Base-by-base conservation (phyloP, 2,329 filamentous ascomycete genomes). In the Botrytis tulipae region DNA sequence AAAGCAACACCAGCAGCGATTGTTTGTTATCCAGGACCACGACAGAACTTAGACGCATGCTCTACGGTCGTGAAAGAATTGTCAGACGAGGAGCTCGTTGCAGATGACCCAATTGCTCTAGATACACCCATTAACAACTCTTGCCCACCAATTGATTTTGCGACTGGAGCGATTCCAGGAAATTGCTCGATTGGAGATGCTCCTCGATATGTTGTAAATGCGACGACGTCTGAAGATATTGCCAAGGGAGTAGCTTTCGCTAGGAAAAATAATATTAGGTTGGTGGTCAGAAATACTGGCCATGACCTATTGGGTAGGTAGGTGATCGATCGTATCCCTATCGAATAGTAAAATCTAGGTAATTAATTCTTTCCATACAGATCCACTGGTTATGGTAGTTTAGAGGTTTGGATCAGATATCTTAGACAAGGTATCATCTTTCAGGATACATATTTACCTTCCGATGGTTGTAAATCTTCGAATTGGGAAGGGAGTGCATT, bases 371-470 rank as follows among this genome's bases (percentile, higher is more conserved):
- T 44, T 57, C 48, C 5, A 12, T 10, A 22, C 65, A 76, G 75
- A 44, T 80, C 80, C 29, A 77, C 78, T 61, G 78, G 82, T 29
- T 77, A 78, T 29, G 77, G 81, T 54, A 81, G 81, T 10, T 74
- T 82, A 51, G 78, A 82, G 70, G 80, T 82, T 29, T 88, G 86
- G 87, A 84, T 83, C 0, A 86, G 86, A 65, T 79, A 86, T 74
- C 79, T 88, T 60, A 83, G 83, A 35, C 68, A 68, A 40, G 75
- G 75, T 8, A 74, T 76, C 35, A 57, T 44, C 20, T 76, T 76
- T 35, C 71, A 76, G 75, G 78, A 80, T 40, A 73, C 74, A 35
- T 78, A 79, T 69, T 46, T 66, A 29, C 73, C 79, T 32, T 73
- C 74, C 25, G 63, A 73, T n/a, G 35, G 63, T 3, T 82, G 81